Evolutionary conservation across 2,329 filamentous ascomycete genomes (phyloP), one percentile per base, ranked within the genome.

Genomic region (Thelonectria discophora): DNA sequence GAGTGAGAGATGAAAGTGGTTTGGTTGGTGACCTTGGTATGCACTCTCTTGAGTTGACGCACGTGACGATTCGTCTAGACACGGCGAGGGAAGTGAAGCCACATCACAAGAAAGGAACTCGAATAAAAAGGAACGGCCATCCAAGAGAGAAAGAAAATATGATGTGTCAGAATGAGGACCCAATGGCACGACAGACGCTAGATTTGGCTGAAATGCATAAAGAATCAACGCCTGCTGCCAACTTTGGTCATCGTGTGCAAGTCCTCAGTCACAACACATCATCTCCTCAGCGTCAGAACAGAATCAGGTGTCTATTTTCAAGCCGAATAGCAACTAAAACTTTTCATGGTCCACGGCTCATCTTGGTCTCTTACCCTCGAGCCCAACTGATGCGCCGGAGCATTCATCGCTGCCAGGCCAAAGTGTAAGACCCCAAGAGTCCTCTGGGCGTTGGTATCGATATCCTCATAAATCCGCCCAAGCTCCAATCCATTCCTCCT

Each of bases 301-400:
- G 60, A 60, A 50, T 37, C 50, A 12, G 54, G 18, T 17, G 53
- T 71, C 65, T 70, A 67, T 60, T 67, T 67, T 63, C 62, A 63
- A 67, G 55, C 54, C 56, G 67, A 63, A 65, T 34, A 63, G 51
- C 64, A 62, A 61, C 62, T 65, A 55, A 71, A 69, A 64, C 72
- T 47, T 72, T 73, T 70, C 51, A 55, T 64, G 55, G 56, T 63
- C 60, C 56, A 62, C 55, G 58, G 50, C 43, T 60, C 63, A 54
- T 61, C 55, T 59, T 59, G 20, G 60, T 52, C 47, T 60, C 58
- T 56, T 40, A 51, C 45, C 17, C 47, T 61, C 56, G 11, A 15
- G 47, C 49, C 53, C 32, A 34, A 13, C 40, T 62, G 52, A 54
- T 48, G 17, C 55, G 51, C 39, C 27, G 49, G 45, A 55, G 42